Base-by-base conservation (phyloP, 2,329 filamentous ascomycete genomes). In the Dothiorella sarmentorum region DNA sequence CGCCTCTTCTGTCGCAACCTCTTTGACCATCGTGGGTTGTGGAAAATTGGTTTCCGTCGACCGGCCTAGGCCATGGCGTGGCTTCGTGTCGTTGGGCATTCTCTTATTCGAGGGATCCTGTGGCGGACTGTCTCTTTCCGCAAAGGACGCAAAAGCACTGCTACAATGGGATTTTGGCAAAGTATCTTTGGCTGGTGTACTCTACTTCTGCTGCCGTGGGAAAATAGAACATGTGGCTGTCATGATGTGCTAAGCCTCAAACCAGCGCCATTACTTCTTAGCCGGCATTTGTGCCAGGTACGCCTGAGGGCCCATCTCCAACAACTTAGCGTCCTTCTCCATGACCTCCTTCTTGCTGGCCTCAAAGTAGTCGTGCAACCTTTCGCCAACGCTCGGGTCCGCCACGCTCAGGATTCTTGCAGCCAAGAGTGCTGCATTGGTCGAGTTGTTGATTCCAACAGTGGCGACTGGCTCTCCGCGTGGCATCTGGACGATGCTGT, bases 321-420 rank as follows among this genome's bases (percentile, higher is more conserved):
- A 70, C 62, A 90, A 67, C 66, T 71, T 79, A 20, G 69, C 73
- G 37, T 85, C 86, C 75, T 90, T 90, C 24, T 73, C 78, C 62
- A 83, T 71, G 2, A 90, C 88, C 66, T 87, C 84, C 58, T 78
- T 75, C 69, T 82, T 82, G 76, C 88, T 86, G 7, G 82, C 78
- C 52, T 78, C 73, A 70, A 85, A 82, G 68, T 89, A 91, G 17
- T 78, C 73, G 62, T 78, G 79, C 76, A 89, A 78, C 64, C 80
- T 78, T 60, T 80, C 73, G 51, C 78, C 73, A n/a, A 88, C 77
- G n/a, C 74, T 77, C 13, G 75, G 73, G 59, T 87, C 81, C 35
- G 75, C 78, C 22, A 68, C 67, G 2, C 75, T 75, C 40, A 79
- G 51, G 20, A 78, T 75, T 43, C 77, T 65, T 17, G 75, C 75